A percentile compares a stretch with the other conserved stretches of the same genome.
phyloP scores from a whole-genome alignment of 805 yeast species.

The Hermanozyma aechmeae region DNA sequence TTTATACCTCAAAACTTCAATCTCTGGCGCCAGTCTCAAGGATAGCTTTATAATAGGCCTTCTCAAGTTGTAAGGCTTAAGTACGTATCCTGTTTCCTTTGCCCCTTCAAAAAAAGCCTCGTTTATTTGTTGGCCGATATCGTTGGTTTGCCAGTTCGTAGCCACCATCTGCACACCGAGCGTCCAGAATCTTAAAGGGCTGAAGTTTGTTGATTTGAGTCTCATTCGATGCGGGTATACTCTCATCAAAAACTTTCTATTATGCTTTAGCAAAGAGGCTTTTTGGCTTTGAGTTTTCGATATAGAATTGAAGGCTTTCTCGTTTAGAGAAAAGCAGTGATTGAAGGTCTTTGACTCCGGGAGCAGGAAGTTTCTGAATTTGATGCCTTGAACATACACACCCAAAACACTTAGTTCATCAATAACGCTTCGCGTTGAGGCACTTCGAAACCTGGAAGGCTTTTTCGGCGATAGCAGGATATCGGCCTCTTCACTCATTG shows the following conservation, averaged over 20 bases:
- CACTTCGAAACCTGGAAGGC: slow-evolving; percentile 14
- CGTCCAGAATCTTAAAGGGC: slow-evolving; percentile 74
- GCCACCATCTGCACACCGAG: slow-evolving; percentile 93
- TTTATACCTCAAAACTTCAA: slow-evolving; percentile 2
- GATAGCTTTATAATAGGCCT: slow-evolving; percentile 19
- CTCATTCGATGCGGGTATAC: slow-evolving; percentile 80
- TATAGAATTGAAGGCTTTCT: slow-evolving; percentile 56
- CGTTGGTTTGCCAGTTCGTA: slow-evolving; percentile 92
- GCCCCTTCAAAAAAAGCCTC: slow-evolving; percentile 67
- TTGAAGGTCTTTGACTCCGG: slow-evolving; percentile 76
- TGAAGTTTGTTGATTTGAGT: slow-evolving; percentile 70
- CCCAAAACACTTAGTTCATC: slow-evolving; percentile 52
- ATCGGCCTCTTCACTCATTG: slow-evolving; percentile 31
- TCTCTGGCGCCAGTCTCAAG: slow-evolving; percentile 4
- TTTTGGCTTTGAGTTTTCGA: slow-evolving; percentile 49
- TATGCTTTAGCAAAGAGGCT: slow-evolving; percentile 63
- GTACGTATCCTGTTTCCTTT: slow-evolving; percentile 60
- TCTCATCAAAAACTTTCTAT: slow-evolving; percentile 65
- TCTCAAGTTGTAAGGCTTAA: slow-evolving; percentile 55
- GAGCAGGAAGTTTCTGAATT: slow-evolving; percentile 71
- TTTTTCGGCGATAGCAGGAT: slow-evolving; percentile 6
- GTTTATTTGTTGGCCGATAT: slow-evolving; percentile 80
- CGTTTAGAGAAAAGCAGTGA: slow-evolving; percentile 84
- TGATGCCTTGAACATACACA: slow-evolving; percentile 64
- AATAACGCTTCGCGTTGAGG: slow-evolving; percentile 15